Conservation (phyloP, 2,329 filamentous ascomycete genomes). For the Curvularia hawaiiensis region DNA sequence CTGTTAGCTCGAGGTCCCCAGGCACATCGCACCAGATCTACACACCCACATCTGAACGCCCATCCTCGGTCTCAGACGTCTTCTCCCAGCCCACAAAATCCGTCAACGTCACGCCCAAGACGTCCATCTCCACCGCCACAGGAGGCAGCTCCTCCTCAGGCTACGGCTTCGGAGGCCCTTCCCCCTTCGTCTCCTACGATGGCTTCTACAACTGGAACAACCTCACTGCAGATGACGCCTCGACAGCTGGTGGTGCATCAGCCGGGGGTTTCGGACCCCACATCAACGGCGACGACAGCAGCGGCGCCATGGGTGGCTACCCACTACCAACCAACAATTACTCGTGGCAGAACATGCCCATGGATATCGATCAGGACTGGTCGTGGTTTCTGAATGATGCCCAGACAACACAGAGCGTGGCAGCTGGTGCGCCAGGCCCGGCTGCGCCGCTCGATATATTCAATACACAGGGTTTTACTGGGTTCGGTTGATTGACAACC, state of each 20-base stretch:
- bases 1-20: slow-evolving; percentile 4
- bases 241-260: neutral
- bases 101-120: slow-evolving; percentile 21
- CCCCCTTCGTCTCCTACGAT: slow-evolving; percentile 46
- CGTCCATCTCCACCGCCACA: slow-evolving; percentile 20
- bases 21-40: slow-evolving; percentile 10
- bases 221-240: slow-evolving; percentile 23
- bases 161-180: slow-evolving; percentile 26
- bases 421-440: neutral
- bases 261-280: slow-evolving; percentile 17
- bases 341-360: slow-evolving; percentile 47
- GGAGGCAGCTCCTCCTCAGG: slow-evolving; percentile 4
- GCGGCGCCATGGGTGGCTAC: slow-evolving; percentile 33
- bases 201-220: slow-evolving; percentile 48
- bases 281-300: slow-evolving; percentile 34
- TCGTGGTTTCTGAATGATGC: slow-evolving; percentile 47
- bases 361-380: slow-evolving; percentile 51
- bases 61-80: slow-evolving; percentile 16
- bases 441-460: slow-evolving; percentile 22
- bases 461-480: slow-evolving; percentile 30
- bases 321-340: slow-evolving; percentile 44
- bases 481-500: slow-evolving; percentile 25
- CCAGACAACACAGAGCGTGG: slow-evolving; percentile 19
- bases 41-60: slow-evolving; percentile 20
- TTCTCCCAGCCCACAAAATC: slow-evolving; percentile 20